These are phyloP conservation scores for Ramichloridium luteum DNA, from an alignment of 2,329 filamentous ascomycete genomes.

Conservation along the genomic window DNA sequence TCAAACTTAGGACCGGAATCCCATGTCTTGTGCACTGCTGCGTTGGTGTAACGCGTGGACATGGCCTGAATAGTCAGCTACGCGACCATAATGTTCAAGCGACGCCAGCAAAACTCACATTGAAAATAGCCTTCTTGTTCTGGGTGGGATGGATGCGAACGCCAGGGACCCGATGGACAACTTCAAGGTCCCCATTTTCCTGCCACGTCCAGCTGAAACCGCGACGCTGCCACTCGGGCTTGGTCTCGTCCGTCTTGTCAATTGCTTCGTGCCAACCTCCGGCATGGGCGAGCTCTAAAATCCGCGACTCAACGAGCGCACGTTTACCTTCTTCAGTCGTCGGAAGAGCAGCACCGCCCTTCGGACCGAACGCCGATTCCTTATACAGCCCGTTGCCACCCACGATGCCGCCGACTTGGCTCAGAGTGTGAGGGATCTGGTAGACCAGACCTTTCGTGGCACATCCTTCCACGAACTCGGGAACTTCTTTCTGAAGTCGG, in stretches of 20 bases:
- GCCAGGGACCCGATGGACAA: not conserved
- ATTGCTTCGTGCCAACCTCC: not conserved
- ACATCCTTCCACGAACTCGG: not conserved
- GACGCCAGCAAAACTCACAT: too few relatives aligned
- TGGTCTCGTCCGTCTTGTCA: not conserved
- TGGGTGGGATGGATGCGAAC: not conserved
- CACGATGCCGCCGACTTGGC: not conserved
- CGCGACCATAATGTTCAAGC: too few relatives aligned
- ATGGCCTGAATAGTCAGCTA: not conserved
- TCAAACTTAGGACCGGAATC: not conserved
- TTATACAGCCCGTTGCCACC: not conserved
- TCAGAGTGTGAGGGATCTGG: not conserved
- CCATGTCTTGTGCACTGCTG: not conserved
- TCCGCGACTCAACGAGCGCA: not conserved
- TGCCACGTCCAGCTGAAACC: slow-evolving; percentile 1
- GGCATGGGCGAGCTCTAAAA: not conserved
- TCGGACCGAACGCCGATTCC: not conserved
- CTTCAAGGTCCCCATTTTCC: not conserved
- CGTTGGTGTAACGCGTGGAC: not conserved
- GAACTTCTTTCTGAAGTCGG: not conserved
- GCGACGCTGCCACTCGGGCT: not conserved
- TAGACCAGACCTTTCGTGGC: not conserved
- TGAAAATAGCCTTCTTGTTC: not conserved
- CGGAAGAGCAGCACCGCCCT: not conserved
- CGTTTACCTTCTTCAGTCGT: not conserved